Evolutionary conservation across 768 basidiomycete genomes (phyloP).

Genomic region (Termitomyces sp.): DNA sequence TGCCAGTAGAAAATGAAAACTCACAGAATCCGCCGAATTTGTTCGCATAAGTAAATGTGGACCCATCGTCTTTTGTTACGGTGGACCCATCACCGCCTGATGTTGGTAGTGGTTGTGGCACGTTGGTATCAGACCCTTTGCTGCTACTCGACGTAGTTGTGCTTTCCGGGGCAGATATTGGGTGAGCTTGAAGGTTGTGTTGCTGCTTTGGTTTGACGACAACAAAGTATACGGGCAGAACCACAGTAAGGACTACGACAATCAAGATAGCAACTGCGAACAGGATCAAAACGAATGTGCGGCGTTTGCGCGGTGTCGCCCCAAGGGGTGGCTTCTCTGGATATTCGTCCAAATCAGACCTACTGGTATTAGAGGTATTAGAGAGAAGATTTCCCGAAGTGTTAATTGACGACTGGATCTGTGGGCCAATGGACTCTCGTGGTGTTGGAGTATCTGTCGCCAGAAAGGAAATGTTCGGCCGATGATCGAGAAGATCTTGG

Average conservation of each 20-base stretch:
- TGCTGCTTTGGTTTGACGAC: slow-evolving; percentile 42
- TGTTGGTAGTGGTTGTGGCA: slow-evolving; percentile 20
- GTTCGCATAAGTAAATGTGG: slow-evolving; percentile 75
- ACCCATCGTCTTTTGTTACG: slow-evolving; percentile 62
- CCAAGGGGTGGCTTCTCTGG: slow-evolving; percentile 1
- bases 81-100: slow-evolving; percentile 70
- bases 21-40: slow-evolving; percentile 72
- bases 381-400: slow-evolving; percentile 16
- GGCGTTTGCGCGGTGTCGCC: slow-evolving; percentile 11
- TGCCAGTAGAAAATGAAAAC: slow-evolving; percentile 20
- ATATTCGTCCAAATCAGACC: slow-evolving; percentile 5
- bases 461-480: slow-evolving; percentile 10
- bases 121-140: slow-evolving; percentile 8
- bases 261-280: slow-evolving; percentile 34
- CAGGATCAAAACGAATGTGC: slow-evolving; percentile 18
- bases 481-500: slow-evolving; percentile 9
- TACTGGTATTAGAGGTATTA: slow-evolving; percentile 4
- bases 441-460: slow-evolving; percentile 9
- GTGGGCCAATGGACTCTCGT: slow-evolving; percentile 12
- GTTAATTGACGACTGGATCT: slow-evolving; percentile 5
- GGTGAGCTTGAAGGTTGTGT: slow-evolving; percentile 4
- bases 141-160: slow-evolving; percentile 4
- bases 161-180: slow-evolving; percentile 1
- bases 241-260: slow-evolving; percentile 41
- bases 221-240: slow-evolving; percentile 57